These are phyloP conservation scores for Paramecium tetraurelia DNA, from an alignment of 73 alveolate species.

Conservation along the genomic window DNA sequence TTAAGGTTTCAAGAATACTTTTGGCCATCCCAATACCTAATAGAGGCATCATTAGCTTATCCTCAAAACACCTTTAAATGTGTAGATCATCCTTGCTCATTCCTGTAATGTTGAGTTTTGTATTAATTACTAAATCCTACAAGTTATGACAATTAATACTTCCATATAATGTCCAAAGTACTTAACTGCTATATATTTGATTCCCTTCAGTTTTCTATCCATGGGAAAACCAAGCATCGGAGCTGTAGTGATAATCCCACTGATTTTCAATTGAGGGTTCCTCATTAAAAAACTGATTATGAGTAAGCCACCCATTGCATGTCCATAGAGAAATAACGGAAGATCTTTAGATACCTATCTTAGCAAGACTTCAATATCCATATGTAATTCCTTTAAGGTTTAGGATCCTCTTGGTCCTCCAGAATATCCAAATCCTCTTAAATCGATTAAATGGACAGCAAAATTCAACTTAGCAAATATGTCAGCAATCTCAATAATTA, in stretches of 20 bases:
- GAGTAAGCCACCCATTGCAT: slow-evolving; percentile 86
- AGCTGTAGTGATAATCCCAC: slow-evolving; percentile 61
- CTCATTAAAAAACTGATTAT: slow-evolving; percentile 68
- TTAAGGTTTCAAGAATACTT: slow-evolving; percentile 54
- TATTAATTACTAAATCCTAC: slow-evolving; percentile 56
- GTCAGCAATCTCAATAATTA: slow-evolving; percentile 51
- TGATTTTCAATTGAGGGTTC: slow-evolving; percentile 68
- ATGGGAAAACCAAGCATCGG: slow-evolving; percentile 64
- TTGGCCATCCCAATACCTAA: slow-evolving; percentile 60
- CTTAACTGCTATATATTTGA: slow-evolving; percentile 37
- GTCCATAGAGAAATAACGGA: slow-evolving; percentile 84
- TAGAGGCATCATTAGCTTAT: slow-evolving; percentile 56
- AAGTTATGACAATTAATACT: background rate
- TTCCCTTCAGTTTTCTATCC: slow-evolving; percentile 46
- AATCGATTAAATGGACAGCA: slow-evolving; percentile 79
- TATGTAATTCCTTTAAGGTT: slow-evolving; percentile 62
- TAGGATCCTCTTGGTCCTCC: slow-evolving; percentile 76
- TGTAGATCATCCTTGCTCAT: slow-evolving; percentile 51
- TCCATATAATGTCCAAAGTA: slow-evolving; percentile 55
- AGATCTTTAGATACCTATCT: slow-evolving; percentile 64
- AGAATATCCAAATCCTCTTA: slow-evolving; percentile 83
- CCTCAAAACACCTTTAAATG: slow-evolving; percentile 53
- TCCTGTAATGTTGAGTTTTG: slow-evolving; percentile 56
- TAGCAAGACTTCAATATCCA: slow-evolving; percentile 71
- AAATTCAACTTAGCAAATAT: slow-evolving; percentile 76